Evolutionary conservation across 179 eudicot species (phyloP), one percentile per base, ranked within the genome.

Genomic region (Spinacia oleracea): DNA sequence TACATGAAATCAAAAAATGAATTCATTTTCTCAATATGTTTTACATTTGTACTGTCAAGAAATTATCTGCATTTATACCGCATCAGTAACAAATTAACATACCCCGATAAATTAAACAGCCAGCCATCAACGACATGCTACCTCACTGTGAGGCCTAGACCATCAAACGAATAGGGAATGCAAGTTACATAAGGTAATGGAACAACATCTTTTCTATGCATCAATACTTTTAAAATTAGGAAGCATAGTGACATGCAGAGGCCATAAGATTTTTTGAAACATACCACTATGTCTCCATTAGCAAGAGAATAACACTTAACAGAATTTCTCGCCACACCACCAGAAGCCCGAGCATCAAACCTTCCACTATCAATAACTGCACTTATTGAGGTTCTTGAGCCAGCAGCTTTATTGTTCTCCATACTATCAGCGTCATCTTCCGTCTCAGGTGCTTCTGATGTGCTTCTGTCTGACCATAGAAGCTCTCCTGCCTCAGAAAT

Each of bases 261-360:
- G 78, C 64, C 43, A 48, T 35, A n/a, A 56, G 58, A 65, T 75
- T 31, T 51, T 81, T 69, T 82, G 84, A 87, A 89, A 88, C 96
- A 89, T 90, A 96, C 99, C 99, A 96, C 94, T 89, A 96, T 89
- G 82, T 93, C 99, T 75, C 99, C 99, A 88, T 92, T 96, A 67
- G 89, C 48, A 75, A 96, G 99, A 60, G 99, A 87, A 83, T 86
- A 84, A 82, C 97, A 96, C 81, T 87, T 87, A 42, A 89, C 86
- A 58, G 89, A 88, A 82, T 89, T 90, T 86, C 99, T 90, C 15
- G 98, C 99, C 76, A 93, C 84, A 76, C 99, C 99, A 46, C 99
- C 96, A 78, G 97, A 93, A 67, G 89, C 89, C 31, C 85, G 88
- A 70, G 98, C 88, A 91, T 93, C 90, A 88, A 90, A 89, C 69